These are phyloP conservation scores for Pontederia paniculata DNA, from an alignment of 176 grass and related monocot genomes.

Conservation along the genomic window DNA sequence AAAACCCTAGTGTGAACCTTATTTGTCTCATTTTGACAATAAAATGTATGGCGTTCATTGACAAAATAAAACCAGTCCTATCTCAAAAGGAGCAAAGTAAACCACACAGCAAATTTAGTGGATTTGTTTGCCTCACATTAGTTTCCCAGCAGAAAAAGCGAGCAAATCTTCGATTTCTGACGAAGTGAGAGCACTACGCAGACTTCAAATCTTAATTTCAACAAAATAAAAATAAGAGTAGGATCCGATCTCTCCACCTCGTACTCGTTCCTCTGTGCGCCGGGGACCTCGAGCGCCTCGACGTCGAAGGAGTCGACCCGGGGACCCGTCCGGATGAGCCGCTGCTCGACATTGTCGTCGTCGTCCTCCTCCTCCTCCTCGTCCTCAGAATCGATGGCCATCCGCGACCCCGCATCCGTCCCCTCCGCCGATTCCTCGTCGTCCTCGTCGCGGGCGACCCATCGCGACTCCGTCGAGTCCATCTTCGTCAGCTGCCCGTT, in stretches of 20 bases:
- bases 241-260: constrained; percentile 10
- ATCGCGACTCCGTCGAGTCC: constrained; percentile 67
- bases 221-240: too few relatives aligned
- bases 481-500: constrained; percentile 45
- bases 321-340: constrained; percentile 72
- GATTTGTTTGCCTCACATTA: too few relatives aligned
- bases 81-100: too few relatives aligned
- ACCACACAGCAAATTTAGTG: too few relatives aligned
- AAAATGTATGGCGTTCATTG: too few relatives aligned
- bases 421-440: constrained; percentile 27
- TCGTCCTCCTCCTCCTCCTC: constrained; percentile 57
- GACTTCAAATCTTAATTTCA: too few relatives aligned
- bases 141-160: too few relatives aligned
- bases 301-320: constrained; percentile 84
- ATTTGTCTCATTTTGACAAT: too few relatives aligned
- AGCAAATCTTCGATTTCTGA: too few relatives aligned
- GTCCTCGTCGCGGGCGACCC: constrained; percentile 62
- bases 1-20: too few relatives aligned
- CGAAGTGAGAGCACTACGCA: too few relatives aligned
- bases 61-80: too few relatives aligned
- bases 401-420: background rate
- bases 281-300: constrained; percentile 73
- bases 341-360: constrained; percentile 47
- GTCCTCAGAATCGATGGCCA: constrained; percentile 7
- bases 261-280: constrained; percentile 21